Base-by-base conservation (phyloP, 1,139 yeast species). In the Blastobotrys malaysiensis region DNA sequence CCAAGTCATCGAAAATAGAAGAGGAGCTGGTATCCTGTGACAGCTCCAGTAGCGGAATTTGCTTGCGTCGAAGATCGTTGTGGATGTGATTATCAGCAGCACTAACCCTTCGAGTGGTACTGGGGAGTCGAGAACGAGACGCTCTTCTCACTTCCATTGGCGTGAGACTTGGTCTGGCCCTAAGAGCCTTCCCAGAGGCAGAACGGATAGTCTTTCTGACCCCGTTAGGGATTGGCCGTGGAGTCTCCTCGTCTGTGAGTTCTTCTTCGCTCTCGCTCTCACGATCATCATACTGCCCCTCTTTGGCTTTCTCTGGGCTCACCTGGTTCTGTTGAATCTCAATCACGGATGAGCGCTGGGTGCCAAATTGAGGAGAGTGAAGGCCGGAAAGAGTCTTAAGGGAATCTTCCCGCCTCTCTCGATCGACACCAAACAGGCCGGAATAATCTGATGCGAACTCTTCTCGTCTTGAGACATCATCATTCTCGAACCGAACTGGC, bases 1-100 rank as follows among this genome's bases (percentile, higher is more conserved):
- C 66, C 48, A 74, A 50, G 46, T 76, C 79, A 48, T 69, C 73
- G 61, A 78, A 74, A 31, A 72, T 64, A 9, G 65, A 58, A 6
- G 55, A 49, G 19, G 74, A 67, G 9, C 73, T 73, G 13, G 70
- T 75, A 16, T 72, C 71, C 21, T 60, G 58, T 22, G 58, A 56
- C 31, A 65, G 58, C 22, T 62, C 61, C 26, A 67, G 60, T 48
- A 61, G 24, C 13, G 66, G 66, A n/a, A 60, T 57, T 1, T 63
- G 61, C 18, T 52, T 55, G 6, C 52, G 48, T 21, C 49, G 45
- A n/a, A 60, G 21, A 45, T 62, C 64, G 13, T 49, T 45, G 14
- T 51, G 31, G 31, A 61, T 58, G 46, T 58, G 61, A 19, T 57
- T 52, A 44, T 57, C 58, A 7, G 20, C 22, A 11, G 14, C 47